A percentile compares a stretch with the other conserved stretches of the same genome.
These are phyloP conservation scores for Yarrowia porcina DNA, from an alignment of 805 yeast species.

Conservation along the genomic window DNA sequence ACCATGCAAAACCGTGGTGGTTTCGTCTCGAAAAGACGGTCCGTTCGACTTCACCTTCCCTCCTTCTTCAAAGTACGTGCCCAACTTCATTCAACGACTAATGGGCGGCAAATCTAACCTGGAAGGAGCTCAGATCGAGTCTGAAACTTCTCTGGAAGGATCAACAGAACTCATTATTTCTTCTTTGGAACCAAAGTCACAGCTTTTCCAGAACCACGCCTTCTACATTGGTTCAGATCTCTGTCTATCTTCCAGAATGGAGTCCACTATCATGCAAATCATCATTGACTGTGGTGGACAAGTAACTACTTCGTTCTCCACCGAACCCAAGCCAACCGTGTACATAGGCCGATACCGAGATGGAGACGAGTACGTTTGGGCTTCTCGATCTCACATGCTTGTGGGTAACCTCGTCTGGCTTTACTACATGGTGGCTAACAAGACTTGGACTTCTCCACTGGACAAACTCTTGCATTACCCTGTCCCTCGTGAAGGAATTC, in stretches of 20 bases:
- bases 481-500: constrained; percentile 49
- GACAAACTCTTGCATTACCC: constrained; percentile 69
- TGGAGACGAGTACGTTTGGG: constrained; percentile 53
- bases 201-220: constrained; percentile 42
- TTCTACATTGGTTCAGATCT: constrained; percentile 58
- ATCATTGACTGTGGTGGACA: constrained; percentile 56
- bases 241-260: constrained; percentile 47
- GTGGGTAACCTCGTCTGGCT: constrained; percentile 78
- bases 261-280: constrained; percentile 43
- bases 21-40: background rate
- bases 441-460: constrained; percentile 54
- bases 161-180: constrained; percentile 19
- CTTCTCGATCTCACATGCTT: constrained; percentile 43
- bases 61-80: constrained; percentile 9
- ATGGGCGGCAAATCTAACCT: constrained; percentile 1
- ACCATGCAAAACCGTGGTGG: constrained; percentile 8
- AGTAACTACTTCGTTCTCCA: constrained; percentile 35
- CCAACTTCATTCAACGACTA: constrained; percentile 16
- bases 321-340: constrained; percentile 41
- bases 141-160: constrained; percentile 9
- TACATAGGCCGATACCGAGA: constrained; percentile 62
- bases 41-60: constrained; percentile 22
- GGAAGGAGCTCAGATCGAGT: constrained; percentile 12
- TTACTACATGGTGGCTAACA: constrained; percentile 57
- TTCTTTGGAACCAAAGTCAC: constrained; percentile 26